A percentile compares a stretch with the other conserved stretches of the same genome.
phyloP scores from a whole-genome alignment of 768 basidiomycete species.

The Russula sp. region DNA sequence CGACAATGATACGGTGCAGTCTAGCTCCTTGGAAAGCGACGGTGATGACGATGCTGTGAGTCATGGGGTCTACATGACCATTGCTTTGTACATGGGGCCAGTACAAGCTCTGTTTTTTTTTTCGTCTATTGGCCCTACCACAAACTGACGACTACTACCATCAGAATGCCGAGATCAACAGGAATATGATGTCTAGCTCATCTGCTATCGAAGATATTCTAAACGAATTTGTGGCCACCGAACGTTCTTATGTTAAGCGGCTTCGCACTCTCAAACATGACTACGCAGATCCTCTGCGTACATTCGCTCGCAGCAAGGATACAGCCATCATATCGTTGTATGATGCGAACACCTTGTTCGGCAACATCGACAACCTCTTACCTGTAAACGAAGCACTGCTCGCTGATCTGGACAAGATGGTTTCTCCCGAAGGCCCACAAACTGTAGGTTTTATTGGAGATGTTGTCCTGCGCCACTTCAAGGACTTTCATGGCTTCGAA shows the following conservation, averaged over 20 bases:
- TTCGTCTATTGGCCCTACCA: not conserved
- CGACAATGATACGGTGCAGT: constrained; percentile 39
- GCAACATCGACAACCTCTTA: constrained; percentile 85
- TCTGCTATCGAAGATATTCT: constrained; percentile 66
- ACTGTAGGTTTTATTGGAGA: constrained; percentile 69
- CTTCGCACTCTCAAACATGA: constrained; percentile 76
- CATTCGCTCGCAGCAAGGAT: constrained; percentile 75
- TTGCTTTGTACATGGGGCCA: not conserved
- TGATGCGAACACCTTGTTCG: constrained; percentile 89
- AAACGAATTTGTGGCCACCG: constrained; percentile 83
- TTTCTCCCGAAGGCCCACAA: constrained; percentile 48
- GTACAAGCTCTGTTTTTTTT: not conserved
- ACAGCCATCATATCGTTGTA: constrained; percentile 84
- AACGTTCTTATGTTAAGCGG: constrained; percentile 81
- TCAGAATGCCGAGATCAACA: constrained; percentile 28
- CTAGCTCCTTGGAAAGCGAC: constrained; percentile 32
- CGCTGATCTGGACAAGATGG: constrained; percentile 72
- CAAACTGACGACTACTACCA: not conserved
- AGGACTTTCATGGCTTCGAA: constrained; percentile 76
- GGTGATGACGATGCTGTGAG: constrained; percentile 24
- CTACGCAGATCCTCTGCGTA: constrained; percentile 87
- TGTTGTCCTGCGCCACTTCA: constrained; percentile 81
- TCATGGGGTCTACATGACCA: not conserved
- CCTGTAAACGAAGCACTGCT: constrained; percentile 88
- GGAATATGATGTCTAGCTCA: constrained; percentile 56